Evolutionary conservation across 148 eudicot genomes (phyloP), one percentile per base, ranked within the genome.

Genomic region (Polygonum maritimum): DNA sequence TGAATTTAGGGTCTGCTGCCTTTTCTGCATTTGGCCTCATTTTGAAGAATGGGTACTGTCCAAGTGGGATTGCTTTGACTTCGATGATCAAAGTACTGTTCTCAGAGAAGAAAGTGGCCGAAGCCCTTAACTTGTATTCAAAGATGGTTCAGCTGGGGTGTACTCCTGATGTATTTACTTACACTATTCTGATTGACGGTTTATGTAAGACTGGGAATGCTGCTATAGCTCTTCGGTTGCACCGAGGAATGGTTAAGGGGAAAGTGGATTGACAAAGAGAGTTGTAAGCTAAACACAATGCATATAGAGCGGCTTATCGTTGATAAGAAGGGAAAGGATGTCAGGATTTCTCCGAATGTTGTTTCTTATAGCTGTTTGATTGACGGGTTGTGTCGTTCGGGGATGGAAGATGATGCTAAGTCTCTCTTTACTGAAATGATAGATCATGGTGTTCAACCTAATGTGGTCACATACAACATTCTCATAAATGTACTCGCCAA

Each of bases 401-500:
- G 31, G 31, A 26, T 26, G 31, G 31, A 26, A 26, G 31, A 26
- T 26, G 31, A 26, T 26, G 31, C 31, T 26, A 26, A 26, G 31
- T 26, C 31, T 26, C 31, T 26, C 31, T 26, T 26, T 26, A 26
- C 31, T 26, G 31, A 51, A 13, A 82, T 82, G 85, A 44, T 82
- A 55, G 79, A 73, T 65, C 33, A 33, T n/a, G 77, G 77, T 13
- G 52, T 79, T 74, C 55, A 62, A n/a, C 85, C 85, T 0, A 74
- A 69, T 79, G 79, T 79, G 3, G 51, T 63, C 3, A 79, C 80
- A n/a, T 79, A 79, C 31, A 79, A 60, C 52, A 63, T 79, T 47
- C 70, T 82, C 75, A 77, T 82, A 16, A 76, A 73, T 75, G 52
- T 74, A 15, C 79, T 79, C 11, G 76, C 77, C 77, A 79, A 62